Conservation (phyloP, 208 protist genomes). For the Porcisia deanei region DNA sequence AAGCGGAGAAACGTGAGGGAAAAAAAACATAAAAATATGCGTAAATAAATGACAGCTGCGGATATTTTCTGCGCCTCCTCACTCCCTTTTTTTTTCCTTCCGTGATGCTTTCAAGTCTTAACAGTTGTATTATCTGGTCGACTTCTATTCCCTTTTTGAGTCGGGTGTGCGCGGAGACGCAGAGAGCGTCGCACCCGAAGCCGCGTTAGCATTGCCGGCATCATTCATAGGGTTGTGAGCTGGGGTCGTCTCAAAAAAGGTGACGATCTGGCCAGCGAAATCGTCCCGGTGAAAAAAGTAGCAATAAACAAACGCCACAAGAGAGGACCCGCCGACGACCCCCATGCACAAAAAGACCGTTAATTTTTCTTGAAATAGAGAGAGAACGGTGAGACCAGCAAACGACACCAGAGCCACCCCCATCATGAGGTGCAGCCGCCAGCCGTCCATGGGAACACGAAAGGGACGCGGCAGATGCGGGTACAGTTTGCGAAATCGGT, state of each 20-base stretch:
- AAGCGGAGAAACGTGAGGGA: too few species aligned
- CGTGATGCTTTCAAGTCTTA: background rate
- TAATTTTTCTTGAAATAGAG: slow-evolving; percentile 40
- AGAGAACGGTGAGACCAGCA: slow-evolving; percentile 42
- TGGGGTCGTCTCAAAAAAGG: slow-evolving; percentile 19
- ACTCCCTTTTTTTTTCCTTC: background rate
- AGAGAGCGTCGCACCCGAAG: background rate
- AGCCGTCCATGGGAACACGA: slow-evolving; percentile 49
- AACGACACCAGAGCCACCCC: slow-evolving; percentile 48
- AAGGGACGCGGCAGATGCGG: slow-evolving; percentile 69
- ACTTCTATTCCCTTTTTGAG: background rate
- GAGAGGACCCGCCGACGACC: slow-evolving; percentile 32
- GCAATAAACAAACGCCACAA: slow-evolving; percentile 52
- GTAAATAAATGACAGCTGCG: too few species aligned
- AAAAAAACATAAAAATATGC: too few species aligned
- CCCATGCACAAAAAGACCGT: slow-evolving; percentile 43
- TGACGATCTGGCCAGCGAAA: slow-evolving; percentile 73
- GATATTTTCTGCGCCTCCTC: background rate
- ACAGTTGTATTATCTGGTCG: background rate
- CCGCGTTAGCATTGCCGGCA: background rate
- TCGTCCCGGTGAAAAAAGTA: slow-evolving; percentile 44
- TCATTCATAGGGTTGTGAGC: background rate
- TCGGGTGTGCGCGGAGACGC: background rate
- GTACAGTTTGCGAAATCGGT: slow-evolving; percentile 60
- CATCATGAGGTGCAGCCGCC: slow-evolving; percentile 43